phyloP scores from a whole-genome alignment of 2,329 filamentous ascomycete species.

The Clarireedia homoeocarpa region DNA sequence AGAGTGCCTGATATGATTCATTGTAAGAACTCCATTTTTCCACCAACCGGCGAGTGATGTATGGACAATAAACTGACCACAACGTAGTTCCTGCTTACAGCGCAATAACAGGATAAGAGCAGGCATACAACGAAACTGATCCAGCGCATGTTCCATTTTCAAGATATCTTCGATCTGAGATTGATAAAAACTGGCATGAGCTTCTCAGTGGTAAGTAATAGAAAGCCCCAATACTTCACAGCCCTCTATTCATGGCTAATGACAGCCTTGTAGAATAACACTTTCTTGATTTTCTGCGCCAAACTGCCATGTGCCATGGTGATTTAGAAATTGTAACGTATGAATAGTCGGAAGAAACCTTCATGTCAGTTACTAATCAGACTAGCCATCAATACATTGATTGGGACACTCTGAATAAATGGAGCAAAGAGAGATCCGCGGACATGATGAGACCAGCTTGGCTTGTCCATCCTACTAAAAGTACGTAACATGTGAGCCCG shows the following conservation, averaged over 20 bases:
- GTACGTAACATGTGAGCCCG: background rate
- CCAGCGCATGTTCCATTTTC: background rate
- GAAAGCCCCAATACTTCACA: too few species aligned
- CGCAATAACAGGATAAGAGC: background rate
- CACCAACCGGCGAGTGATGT: too few species aligned
- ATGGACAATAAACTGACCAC: background rate
- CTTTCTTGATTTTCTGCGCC: background rate
- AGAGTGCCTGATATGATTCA: background rate
- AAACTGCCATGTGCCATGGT: background rate
- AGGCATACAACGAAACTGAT: background rate
- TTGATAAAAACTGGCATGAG: background rate
- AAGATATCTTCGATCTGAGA: background rate
- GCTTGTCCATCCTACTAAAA: background rate
- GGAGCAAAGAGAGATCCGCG: background rate
- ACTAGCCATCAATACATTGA: background rate
- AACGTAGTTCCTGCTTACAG: background rate
- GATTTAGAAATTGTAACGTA: background rate
- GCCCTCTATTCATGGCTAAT: too few species aligned
- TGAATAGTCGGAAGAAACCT: background rate
- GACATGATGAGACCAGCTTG: background rate
- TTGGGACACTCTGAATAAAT: background rate
- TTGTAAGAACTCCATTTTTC: background rate
- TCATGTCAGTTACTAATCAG: background rate
- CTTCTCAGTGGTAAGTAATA: background rate
- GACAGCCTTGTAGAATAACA: background rate